A percentile compares a stretch with the other conserved stretches of the same genome.
Evolutionary conservation across 2,329 filamentous ascomycete genomes (phyloP).

Genomic region (Dendrostoma leiphaemia): DNA sequence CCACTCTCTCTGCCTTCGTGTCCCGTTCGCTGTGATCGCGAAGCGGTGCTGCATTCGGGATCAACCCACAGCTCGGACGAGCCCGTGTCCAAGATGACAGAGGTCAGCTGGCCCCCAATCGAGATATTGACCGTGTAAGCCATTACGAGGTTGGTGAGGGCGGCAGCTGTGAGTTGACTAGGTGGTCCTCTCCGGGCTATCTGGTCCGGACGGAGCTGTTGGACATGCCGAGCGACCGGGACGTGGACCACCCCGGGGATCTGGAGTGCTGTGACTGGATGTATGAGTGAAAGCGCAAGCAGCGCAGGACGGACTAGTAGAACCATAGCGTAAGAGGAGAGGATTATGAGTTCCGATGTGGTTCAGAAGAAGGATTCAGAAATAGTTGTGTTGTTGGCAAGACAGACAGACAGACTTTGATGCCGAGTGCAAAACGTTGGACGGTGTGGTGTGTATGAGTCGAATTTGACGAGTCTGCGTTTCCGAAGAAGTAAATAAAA

Average conservation of each 20-base stretch:
- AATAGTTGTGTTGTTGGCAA: too few species aligned
- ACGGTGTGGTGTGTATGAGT: too few species aligned
- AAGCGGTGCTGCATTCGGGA: constrained; percentile 7
- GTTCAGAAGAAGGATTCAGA: too few species aligned
- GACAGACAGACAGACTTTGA: too few species aligned
- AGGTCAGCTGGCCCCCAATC: constrained; percentile 14
- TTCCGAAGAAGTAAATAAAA: too few species aligned
- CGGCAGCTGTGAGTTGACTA: neutral
- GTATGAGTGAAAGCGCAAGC: neutral
- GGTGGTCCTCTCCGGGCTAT: neutral
- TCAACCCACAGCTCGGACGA: constrained; percentile 23
- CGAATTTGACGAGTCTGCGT: too few species aligned
- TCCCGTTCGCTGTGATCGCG: neutral
- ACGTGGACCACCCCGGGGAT: neutral
- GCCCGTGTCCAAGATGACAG: constrained; percentile 25
- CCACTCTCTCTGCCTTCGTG: neutral
- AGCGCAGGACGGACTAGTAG: neutral
- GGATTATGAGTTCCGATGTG: too few species aligned
- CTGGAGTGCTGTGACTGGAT: neutral
- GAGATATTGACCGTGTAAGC: constrained; percentile 5
- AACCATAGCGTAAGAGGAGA: neutral
- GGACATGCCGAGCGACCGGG: neutral
- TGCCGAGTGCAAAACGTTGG: too few species aligned
- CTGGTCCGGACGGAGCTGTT: neutral
- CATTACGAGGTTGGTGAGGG: neutral